Base-by-base conservation (phyloP, 2,329 filamentous ascomycete genomes). In the Exophiala mesophila region DNA sequence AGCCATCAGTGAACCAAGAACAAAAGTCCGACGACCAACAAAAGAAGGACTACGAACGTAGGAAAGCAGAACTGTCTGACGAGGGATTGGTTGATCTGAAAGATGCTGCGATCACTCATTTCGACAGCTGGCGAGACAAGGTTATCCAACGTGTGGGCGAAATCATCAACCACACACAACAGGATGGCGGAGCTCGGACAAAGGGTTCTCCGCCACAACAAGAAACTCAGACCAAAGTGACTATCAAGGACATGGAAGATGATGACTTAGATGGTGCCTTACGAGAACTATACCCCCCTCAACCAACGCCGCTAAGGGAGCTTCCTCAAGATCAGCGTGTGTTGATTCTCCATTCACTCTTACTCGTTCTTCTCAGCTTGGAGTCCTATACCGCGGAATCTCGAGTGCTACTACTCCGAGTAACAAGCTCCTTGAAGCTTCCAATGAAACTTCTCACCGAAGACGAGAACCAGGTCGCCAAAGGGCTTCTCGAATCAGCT, bases 351-450 rank as follows among this genome's bases (percentile, higher is more conserved):
- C 32, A 34, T 17, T 34, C 32, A 9, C 16, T 84, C 36, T 64
- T 88, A 0, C 66, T 90, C 2, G 69, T 88, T 17, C 55, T 86
- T 2, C 64, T 89, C 0, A 85, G 82, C 1, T 67, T 88, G 5
- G 82, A 88, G 57, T 73, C 82, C 46, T 89, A 88, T 61, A 73
- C 73, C 17, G 75, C 81, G 2, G 80, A 84, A 52, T 81, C 83
- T 3, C 75, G 84, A n/a, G 67, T 82, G 5, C 68, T 88, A 10
- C 69, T 89, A 7, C 66, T 85, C 3, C 71, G 83, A 47, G 60
- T 88, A 15, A 72, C 81, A 2, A 79, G 78, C 3, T 83, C 82
- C 2, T 68, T 89, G 2, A 69, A 78, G 28, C 65, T 89, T 12
- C 72, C 78, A 0, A 62, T 78, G n/a, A 69, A 70, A 16, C 61